Evolutionary conservation across 257 asterid genomes (phyloP).

Genomic region (Striga asiatica): DNA sequence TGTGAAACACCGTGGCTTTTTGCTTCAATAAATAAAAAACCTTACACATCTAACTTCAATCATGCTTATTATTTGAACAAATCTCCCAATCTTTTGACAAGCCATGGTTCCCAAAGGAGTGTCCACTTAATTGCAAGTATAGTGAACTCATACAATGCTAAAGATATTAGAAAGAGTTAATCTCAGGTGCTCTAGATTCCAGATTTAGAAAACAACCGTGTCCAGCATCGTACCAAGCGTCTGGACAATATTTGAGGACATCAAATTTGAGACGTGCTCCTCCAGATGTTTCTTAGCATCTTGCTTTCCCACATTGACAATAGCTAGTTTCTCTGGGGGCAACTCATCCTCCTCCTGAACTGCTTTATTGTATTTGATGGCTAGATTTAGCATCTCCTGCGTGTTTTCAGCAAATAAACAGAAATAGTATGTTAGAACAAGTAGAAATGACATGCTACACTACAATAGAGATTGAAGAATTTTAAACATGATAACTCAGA

Average conservation of each 20-base stretch:
- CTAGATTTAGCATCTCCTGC: conserved; percentile 90
- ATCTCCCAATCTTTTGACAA: no score
- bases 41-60: no score
- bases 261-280: conserved; percentile 86
- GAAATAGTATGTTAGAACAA: background rate
- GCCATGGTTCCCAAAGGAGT: background rate
- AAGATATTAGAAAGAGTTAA: background rate
- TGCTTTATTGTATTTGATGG: conserved; percentile 81
- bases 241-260: conserved; percentile 92
- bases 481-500: background rate
- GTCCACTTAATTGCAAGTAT: no score
- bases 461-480: background rate
- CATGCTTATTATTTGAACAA: no score
- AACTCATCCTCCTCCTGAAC: conserved; percentile 95
- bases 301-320: conserved; percentile 92
- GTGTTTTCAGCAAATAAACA: conserved; percentile 5
- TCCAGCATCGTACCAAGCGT: conserved; percentile 91
- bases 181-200: background rate
- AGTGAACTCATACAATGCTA: no score
- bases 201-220: conserved; percentile 68
- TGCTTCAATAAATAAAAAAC: no score
- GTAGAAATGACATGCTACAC: background rate
- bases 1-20: no score
- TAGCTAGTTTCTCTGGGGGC: conserved; percentile 83
- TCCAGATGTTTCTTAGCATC: conserved; percentile 96